A percentile compares a stretch with the other conserved stretches of the same genome.
phyloP scores from a whole-genome alignment of 495 filamentous ascomycete species.

The Penicillium longicatenatum region DNA sequence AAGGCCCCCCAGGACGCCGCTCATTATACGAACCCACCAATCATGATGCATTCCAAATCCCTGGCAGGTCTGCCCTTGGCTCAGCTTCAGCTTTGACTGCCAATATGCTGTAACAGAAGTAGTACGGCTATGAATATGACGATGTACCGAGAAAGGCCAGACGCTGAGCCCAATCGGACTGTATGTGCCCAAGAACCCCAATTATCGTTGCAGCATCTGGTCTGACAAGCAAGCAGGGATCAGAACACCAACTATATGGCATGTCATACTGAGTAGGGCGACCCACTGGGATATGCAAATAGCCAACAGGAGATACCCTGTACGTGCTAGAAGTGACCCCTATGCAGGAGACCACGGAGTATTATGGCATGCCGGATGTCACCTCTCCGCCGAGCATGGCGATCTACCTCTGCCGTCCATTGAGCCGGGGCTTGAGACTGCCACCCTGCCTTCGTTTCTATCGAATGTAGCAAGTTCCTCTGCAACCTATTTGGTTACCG shows the following conservation, averaged over 20 bases:
- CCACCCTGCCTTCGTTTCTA: slow-evolving; percentile 22
- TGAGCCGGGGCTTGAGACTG: slow-evolving; percentile 21
- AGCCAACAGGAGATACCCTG: background rate
- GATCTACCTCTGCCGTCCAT: slow-evolving; percentile 18
- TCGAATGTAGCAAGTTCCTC: slow-evolving; percentile 22
- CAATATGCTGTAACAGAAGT: slow-evolving; percentile 15
- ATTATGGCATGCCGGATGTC: background rate
- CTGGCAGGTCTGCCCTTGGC: slow-evolving; percentile 12
- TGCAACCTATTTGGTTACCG: slow-evolving; percentile 19
- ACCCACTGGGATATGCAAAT: too few relatives aligned
- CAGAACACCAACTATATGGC: background rate
- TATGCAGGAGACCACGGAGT: background rate
- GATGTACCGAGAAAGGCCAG: slow-evolving; percentile 14
- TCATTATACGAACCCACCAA: background rate
- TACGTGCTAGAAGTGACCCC: background rate
- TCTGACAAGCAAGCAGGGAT: background rate
- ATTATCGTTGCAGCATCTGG: background rate
- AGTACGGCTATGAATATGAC: slow-evolving; percentile 12
- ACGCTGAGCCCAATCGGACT: slow-evolving; percentile 16
- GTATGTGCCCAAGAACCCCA: slow-evolving; percentile 9
- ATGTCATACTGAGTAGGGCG: background rate
- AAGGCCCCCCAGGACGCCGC: too few relatives aligned
- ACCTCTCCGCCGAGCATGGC: background rate
- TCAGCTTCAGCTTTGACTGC: slow-evolving; percentile 10
- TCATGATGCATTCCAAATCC: slow-evolving; percentile 14